phyloP scores from a whole-genome alignment of 768 basidiomycete genomes.

The Pisolithus sp. region DNA sequence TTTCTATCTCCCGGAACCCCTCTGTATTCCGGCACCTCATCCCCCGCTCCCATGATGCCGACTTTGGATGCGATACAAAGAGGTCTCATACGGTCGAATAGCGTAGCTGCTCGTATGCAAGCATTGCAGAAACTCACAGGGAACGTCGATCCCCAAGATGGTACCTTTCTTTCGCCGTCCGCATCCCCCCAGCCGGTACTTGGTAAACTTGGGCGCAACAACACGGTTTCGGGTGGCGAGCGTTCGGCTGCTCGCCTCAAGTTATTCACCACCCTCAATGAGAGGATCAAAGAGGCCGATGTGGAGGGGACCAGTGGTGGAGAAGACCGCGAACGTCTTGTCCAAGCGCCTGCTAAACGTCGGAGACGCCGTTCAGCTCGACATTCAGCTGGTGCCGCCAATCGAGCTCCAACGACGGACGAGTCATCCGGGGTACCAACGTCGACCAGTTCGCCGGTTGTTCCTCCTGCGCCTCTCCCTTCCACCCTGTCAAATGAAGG shows the following conservation, averaged over 20 bases:
- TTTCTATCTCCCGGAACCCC: conserved; percentile 49
- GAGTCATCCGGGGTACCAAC: conserved; percentile 37
- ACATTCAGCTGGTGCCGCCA: conserved; percentile 33
- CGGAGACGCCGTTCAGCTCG: conserved; percentile 49
- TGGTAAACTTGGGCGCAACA: conserved; percentile 55
- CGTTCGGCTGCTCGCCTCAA: conserved; percentile 65
- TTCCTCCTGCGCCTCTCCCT: conserved; percentile 48
- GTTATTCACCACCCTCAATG: conserved; percentile 59
- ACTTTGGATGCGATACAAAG: conserved; percentile 73
- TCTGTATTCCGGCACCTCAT: conserved; percentile 58
- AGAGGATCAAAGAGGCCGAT: conserved; percentile 54
- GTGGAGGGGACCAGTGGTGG: conserved; percentile 54
- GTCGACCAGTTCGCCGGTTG: conserved; percentile 55
- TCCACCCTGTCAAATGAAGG: conserved; percentile 20
- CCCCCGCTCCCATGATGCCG: conserved; percentile 63
- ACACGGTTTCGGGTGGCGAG: conserved; percentile 79
- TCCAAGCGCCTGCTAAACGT: conserved; percentile 43
- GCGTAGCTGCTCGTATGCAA: conserved; percentile 72
- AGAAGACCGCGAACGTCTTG: conserved; percentile 43
- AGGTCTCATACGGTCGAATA: conserved; percentile 84
- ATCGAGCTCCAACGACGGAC: conserved; percentile 35
- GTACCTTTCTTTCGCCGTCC: conserved; percentile 42
- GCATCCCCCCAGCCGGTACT: conserved; percentile 43
- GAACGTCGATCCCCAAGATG: conserved; percentile 48
- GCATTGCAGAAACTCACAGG: conserved; percentile 84